phyloP scores from a whole-genome alignment of 2,329 filamentous ascomycete genomes.

The Fusarium sulawesiense region DNA sequence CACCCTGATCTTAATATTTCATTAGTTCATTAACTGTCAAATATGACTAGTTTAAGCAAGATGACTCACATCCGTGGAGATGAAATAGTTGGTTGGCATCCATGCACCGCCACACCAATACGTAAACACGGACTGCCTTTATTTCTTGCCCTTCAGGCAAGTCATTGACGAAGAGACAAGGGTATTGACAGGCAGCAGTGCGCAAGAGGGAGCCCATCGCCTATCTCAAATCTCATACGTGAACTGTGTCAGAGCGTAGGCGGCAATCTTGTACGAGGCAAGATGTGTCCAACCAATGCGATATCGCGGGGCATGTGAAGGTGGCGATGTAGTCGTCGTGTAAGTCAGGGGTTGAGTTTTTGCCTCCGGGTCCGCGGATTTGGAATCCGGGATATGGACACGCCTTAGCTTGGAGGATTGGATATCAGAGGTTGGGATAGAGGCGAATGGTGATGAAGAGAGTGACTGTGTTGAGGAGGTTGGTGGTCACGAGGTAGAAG shows the following conservation, averaged over 20 bases:
- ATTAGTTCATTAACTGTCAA: background rate
- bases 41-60: slow-evolving; percentile 1
- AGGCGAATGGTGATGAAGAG: background rate
- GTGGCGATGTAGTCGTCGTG: slow-evolving; percentile 11
- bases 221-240: slow-evolving; percentile 4
- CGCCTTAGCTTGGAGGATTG: slow-evolving; percentile 1
- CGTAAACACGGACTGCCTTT: slow-evolving; percentile 11
- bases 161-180: slow-evolving; percentile 4
- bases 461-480: background rate
- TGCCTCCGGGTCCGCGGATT: slow-evolving; percentile 17
- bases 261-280: slow-evolving; percentile 11
- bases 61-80: slow-evolving; percentile 29
- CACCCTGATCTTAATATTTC: background rate
- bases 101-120: slow-evolving; percentile 36
- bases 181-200: slow-evolving; percentile 40
- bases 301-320: slow-evolving; percentile 1
- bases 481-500: background rate
- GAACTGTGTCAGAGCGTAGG: slow-evolving; percentile 11
- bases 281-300: slow-evolving; percentile 21
- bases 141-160: background rate
- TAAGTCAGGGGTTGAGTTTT: slow-evolving; percentile 13
- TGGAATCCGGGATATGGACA: slow-evolving; percentile 33
- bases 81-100: slow-evolving; percentile 7
- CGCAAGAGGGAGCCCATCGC: slow-evolving; percentile 9
- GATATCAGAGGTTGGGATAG: background rate